A percentile compares a stretch with the other conserved stretches of the same genome.
These are phyloP conservation scores for Marchantia polymorpha DNA, from an alignment of 225 moss, liverwort and hornwort species.

Conservation along the genomic window DNA sequence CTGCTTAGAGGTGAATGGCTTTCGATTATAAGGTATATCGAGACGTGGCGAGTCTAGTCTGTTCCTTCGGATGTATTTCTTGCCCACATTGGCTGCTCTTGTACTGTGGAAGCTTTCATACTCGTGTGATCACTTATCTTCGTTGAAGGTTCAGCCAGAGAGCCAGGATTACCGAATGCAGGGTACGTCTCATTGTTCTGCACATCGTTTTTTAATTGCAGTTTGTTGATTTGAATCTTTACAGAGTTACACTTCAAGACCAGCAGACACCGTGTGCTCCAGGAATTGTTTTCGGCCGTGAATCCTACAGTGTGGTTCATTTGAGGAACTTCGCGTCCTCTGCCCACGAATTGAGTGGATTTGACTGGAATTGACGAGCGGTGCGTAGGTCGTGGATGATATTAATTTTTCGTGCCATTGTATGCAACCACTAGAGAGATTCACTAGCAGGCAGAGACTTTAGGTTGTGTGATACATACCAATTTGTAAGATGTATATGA, in stretches of 20 bases:
- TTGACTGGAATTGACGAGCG: too few species aligned
- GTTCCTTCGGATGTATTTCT: background rate
- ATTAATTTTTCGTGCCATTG: too few species aligned
- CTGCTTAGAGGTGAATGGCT: background rate
- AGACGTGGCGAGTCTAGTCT: background rate
- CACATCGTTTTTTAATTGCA: background rate
- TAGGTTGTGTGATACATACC: too few species aligned
- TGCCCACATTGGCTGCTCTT: background rate
- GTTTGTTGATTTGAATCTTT: background rate
- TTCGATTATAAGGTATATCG: background rate
- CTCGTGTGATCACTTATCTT: background rate
- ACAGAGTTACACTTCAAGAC: background rate
- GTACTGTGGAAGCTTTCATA: background rate
- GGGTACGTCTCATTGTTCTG: slow-evolving; percentile 1
- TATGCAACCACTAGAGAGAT: too few species aligned
- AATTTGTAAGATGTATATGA: too few species aligned
- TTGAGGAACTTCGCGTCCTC: too few species aligned
- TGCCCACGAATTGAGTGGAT: too few species aligned
- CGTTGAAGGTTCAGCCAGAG: background rate
- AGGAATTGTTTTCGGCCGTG: too few species aligned
- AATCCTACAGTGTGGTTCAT: too few species aligned
- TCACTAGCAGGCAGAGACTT: too few species aligned
- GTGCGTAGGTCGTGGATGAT: too few species aligned
- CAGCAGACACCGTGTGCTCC: background rate
- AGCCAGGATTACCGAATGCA: too few species aligned